These are phyloP conservation scores for Torulaspora globosa DNA, from an alignment of 1,139 yeast species.

Conservation along the genomic window DNA sequence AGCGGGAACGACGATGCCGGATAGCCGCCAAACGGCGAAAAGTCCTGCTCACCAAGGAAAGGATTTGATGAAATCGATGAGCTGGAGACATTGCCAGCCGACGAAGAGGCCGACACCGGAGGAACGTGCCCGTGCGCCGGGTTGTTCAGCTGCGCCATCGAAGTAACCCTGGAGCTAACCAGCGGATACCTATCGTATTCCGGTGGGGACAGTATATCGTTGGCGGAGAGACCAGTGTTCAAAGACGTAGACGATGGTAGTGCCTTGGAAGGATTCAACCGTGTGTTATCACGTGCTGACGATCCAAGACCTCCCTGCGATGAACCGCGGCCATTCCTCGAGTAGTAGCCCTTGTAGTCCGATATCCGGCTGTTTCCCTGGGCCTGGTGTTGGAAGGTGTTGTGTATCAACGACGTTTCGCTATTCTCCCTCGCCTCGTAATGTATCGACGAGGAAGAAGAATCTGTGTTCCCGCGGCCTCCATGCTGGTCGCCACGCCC, in stretches of 20 bases:
- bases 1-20: conserved; percentile 86
- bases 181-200: conserved; percentile 59
- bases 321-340: conserved; percentile 19
- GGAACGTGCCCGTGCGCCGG: conserved; percentile 7
- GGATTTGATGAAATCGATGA: conserved; percentile 37
- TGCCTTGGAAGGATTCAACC: conserved; percentile 10
- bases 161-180: conserved; percentile 48
- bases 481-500: conserved; percentile 1
- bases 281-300: conserved; percentile 6
- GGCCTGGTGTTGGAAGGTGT: conserved; percentile 4
- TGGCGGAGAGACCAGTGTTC: conserved; percentile 20
- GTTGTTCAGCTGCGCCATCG: conserved; percentile 34
- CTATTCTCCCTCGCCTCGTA: conserved; percentile 18
- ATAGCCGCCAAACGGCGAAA: conserved; percentile 90
- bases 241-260: conserved; percentile 17
- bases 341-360: conserved; percentile 35
- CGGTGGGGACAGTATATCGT: conserved; percentile 43
- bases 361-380: conserved; percentile 13
- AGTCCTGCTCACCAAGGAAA: conserved; percentile 44
- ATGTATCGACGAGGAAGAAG: conserved; percentile 15
- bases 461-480: conserved; percentile 5
- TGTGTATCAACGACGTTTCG: conserved; percentile 18
- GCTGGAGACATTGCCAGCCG: conserved; percentile 29
- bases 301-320: conserved; percentile 4
- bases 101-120: conserved; percentile 16